Evolutionary conservation across 148 eudicot species (phyloP).

Genomic region (Vaccinium corymbosum): DNA sequence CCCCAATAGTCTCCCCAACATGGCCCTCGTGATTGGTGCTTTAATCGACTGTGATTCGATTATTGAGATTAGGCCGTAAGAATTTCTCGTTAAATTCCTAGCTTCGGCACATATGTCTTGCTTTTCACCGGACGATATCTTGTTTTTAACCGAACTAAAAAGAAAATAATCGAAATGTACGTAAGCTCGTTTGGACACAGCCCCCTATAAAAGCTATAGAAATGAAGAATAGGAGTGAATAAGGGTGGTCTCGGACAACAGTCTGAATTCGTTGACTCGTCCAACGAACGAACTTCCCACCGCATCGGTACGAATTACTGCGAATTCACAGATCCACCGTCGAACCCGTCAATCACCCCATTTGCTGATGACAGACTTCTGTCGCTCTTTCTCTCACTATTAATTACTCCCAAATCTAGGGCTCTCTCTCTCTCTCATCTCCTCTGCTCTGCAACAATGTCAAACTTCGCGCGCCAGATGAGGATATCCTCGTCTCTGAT

Average conservation of each 20-base stretch:
- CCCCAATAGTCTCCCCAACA: not conserved
- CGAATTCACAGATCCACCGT: not conserved
- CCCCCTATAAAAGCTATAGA: too few relatives aligned
- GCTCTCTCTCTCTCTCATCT: not conserved
- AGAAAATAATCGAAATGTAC: too few relatives aligned
- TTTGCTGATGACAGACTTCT: not conserved
- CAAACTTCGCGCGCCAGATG: slow-evolving; percentile 33
- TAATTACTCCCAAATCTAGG: not conserved
- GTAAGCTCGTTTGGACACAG: too few relatives aligned
- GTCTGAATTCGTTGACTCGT: not conserved
- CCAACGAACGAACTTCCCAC: not conserved
- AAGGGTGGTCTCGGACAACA: not conserved
- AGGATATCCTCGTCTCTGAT: slow-evolving; percentile 55
- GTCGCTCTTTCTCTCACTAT: not conserved
- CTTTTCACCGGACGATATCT: too few relatives aligned
- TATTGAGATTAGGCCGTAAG: too few relatives aligned
- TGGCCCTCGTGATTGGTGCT: too few relatives aligned
- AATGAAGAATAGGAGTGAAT: too few relatives aligned
- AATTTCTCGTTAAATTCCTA: too few relatives aligned
- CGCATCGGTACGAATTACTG: too few relatives aligned
- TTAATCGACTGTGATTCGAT: too few relatives aligned
- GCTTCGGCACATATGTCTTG: too few relatives aligned
- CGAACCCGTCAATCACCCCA: not conserved
- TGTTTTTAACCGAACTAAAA: too few relatives aligned
- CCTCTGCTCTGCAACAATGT: slow-evolving; percentile 16